Percentiles rank a stretch among this genome's conserved stretches.
Conservation (phyloP, 2,329 filamentous ascomycete species). For the Penicillium sp. region DNA sequence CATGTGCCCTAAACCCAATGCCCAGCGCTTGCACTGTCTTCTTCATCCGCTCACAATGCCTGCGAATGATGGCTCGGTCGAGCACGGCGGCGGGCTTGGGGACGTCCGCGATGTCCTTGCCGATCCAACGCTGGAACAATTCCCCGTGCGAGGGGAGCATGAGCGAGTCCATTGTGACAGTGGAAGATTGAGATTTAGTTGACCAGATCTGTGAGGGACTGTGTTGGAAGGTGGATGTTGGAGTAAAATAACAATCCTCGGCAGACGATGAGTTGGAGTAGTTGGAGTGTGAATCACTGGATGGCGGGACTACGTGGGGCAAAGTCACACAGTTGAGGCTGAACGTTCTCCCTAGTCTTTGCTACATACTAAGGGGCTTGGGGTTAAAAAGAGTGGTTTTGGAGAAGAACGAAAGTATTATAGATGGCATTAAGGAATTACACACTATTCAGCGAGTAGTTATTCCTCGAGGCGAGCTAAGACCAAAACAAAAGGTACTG, state of each 20-base stretch:
- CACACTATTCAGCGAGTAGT: background rate
- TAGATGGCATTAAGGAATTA: background rate
- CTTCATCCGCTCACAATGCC: slow-evolving; percentile 76
- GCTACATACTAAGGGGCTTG: background rate
- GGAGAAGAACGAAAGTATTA: background rate
- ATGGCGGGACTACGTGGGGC: slow-evolving; percentile 21
- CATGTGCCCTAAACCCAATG: slow-evolving; percentile 74
- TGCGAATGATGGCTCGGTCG: slow-evolving; percentile 68
- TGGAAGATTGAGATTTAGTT: background rate
- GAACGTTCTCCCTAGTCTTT: slow-evolving; percentile 1
- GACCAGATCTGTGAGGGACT: background rate
- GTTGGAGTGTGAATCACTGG: background rate
- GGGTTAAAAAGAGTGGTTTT: background rate
- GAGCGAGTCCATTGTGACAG: slow-evolving; percentile 6
- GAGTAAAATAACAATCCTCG: background rate
- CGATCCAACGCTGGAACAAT: slow-evolving; percentile 56
- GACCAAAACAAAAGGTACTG: background rate
- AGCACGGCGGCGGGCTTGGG: slow-evolving; percentile 71
- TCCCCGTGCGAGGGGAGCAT: slow-evolving; percentile 22
- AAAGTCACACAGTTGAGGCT: slow-evolving; percentile 6
- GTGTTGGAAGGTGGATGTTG: background rate
- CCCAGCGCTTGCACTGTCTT: slow-evolving; percentile 63
- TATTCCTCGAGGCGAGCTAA: background rate
- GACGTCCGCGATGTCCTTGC: slow-evolving; percentile 65
- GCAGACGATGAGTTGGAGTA: background rate